phyloP scores from a whole-genome alignment of 208 protist species.

The Phytomonas sp. region DNA sequence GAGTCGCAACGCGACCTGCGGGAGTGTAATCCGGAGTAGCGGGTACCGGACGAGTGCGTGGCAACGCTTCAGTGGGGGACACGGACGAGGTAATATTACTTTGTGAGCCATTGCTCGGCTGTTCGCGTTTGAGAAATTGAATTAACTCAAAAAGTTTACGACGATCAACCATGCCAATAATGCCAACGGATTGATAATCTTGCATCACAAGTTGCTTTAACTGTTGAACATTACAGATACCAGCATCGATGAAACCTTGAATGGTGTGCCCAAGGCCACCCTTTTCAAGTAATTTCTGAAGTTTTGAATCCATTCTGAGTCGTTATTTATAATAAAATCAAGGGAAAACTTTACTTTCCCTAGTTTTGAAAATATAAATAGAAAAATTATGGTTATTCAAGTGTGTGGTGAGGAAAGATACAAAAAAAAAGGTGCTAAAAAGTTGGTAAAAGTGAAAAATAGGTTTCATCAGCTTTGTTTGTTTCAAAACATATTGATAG shows the following conservation, averaged over 20 bases:
- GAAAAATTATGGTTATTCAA: slow-evolving; percentile 7
- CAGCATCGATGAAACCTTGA: slow-evolving; percentile 71
- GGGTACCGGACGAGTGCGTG: slow-evolving; percentile 15
- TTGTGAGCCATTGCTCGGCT: slow-evolving; percentile 21
- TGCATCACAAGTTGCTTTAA: slow-evolving; percentile 87
- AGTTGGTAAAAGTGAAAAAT: not conserved
- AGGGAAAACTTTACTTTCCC: not conserved
- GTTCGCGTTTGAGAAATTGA: slow-evolving; percentile 81
- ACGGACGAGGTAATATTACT: slow-evolving; percentile 12
- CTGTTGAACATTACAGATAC: slow-evolving; percentile 59
- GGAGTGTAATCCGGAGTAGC: not conserved
- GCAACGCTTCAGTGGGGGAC: slow-evolving; percentile 14
- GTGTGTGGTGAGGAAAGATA: slow-evolving; percentile 6
- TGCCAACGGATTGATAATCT: slow-evolving; percentile 85
- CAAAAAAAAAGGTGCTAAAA: slow-evolving; percentile 2
- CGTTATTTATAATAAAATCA: slow-evolving; percentile 3
- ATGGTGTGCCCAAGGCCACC: slow-evolving; percentile 73
- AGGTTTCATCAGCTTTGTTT: not conserved
- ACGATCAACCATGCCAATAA: slow-evolving; percentile 86
- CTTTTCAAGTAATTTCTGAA: slow-evolving; percentile 68
- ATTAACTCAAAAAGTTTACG: slow-evolving; percentile 91
- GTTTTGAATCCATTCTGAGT: slow-evolving; percentile 62
- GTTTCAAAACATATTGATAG: slow-evolving; percentile 7
- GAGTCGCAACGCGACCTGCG: not conserved
- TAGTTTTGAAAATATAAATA: slow-evolving; percentile 3